Evolutionary conservation across 768 basidiomycete species (phyloP).

Genomic region (Kwoniella bestiolae): DNA sequence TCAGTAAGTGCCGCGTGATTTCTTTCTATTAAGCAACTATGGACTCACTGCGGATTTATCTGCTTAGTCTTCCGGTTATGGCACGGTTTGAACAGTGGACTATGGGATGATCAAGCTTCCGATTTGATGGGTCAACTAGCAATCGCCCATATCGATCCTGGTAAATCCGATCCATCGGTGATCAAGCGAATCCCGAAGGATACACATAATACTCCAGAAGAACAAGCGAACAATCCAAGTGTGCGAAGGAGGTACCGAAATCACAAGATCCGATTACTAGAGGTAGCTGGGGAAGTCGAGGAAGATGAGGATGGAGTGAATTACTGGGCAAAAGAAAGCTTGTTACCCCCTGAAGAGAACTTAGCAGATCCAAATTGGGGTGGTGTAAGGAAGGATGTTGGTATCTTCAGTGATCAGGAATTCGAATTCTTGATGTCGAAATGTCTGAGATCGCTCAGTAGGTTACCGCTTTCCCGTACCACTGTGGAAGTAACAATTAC

Average conservation of each 20-base stretch:
- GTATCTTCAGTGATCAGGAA: conserved; percentile 79
- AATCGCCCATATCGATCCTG: conserved; percentile 79
- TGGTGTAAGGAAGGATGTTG: conserved; percentile 63
- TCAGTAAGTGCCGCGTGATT: conserved; percentile 62
- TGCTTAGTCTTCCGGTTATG: conserved; percentile 81
- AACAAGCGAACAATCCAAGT: conserved; percentile 40
- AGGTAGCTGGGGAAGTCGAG: conserved; percentile 42
- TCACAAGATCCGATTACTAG: conserved; percentile 41
- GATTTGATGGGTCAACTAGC: conserved; percentile 76
- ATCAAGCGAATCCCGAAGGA: conserved; percentile 61
- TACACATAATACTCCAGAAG: conserved; percentile 44
- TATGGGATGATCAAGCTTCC: conserved; percentile 87
- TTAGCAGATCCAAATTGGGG: conserved; percentile 46
- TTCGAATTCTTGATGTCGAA: conserved; percentile 88
- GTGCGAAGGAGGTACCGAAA: conserved; percentile 18
- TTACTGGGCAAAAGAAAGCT: conserved; percentile 37
- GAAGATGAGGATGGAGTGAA: conserved; percentile 49
- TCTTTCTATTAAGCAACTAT: neutral
- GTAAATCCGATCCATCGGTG: conserved; percentile 72
- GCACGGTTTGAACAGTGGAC: conserved; percentile 85
- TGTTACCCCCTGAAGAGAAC: conserved; percentile 33
- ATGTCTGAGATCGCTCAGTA: conserved; percentile 66
- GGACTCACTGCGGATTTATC: too few relatives aligned
- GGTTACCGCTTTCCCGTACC: conserved; percentile 8
- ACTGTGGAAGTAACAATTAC: neutral